phyloP scores from a whole-genome alignment of 2,329 filamentous ascomycete species.

The Zymoseptoria tritici region DNA sequence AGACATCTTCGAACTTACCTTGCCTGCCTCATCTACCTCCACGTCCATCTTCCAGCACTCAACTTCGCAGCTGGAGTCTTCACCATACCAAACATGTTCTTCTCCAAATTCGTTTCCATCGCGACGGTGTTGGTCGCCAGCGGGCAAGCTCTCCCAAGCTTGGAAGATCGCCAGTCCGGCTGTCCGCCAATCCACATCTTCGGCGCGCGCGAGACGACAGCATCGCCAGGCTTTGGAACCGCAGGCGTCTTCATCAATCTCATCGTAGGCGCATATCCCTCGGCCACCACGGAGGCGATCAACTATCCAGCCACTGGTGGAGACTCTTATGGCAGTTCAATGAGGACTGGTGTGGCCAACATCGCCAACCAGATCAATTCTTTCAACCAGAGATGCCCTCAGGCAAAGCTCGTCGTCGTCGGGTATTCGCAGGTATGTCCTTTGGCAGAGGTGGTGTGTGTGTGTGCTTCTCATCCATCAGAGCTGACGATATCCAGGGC shows the following conservation, averaged over 20 bases:
- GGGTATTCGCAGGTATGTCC: constrained; percentile 30
- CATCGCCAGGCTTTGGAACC: constrained; percentile 35
- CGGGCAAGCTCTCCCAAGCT: not conserved
- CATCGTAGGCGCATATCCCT: constrained; percentile 34
- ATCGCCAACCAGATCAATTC: constrained; percentile 27
- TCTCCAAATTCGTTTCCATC: not conserved
- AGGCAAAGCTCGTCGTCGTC: constrained; percentile 21
- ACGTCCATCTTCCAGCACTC: not conserved
- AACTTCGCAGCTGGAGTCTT: not conserved
- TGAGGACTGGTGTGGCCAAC: constrained; percentile 43
- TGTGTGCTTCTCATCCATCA: constrained; percentile 57
- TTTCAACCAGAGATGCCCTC: constrained; percentile 19
- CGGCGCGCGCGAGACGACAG: constrained; percentile 39
- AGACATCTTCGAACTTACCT: not conserved
- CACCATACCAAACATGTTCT: not conserved
- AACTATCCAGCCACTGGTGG: constrained; percentile 52
- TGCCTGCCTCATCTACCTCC: not conserved
- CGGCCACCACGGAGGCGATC: constrained; percentile 36
- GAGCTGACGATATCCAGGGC: constrained; percentile 40
- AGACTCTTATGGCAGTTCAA: constrained; percentile 53
- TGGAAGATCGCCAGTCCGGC: constrained; percentile 1
- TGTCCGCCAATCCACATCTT: constrained; percentile 41
- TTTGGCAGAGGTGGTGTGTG: constrained; percentile 42
- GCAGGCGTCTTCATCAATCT: constrained; percentile 35
- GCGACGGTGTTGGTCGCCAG: not conserved